phyloP scores from a whole-genome alignment of 345 rosid species.

The Brassica juncea region DNA sequence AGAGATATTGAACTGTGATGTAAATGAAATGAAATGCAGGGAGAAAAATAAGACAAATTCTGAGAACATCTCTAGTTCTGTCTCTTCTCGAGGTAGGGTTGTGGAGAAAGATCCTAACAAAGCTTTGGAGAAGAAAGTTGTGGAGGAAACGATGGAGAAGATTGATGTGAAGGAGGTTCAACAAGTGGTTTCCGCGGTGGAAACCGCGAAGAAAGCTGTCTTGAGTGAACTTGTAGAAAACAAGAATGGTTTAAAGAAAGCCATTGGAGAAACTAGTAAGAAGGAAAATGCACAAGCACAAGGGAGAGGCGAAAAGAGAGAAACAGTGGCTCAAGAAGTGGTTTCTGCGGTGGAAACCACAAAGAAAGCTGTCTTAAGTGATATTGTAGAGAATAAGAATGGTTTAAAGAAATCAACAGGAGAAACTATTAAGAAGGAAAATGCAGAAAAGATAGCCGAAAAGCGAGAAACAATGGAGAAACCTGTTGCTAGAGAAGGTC shows the following conservation, averaged over 20 bases:
- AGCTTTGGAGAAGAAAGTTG: constrained; percentile 33
- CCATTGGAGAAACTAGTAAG: neutral
- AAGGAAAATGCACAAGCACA: constrained; percentile 1
- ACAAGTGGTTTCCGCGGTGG: neutral
- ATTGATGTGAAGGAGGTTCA: constrained; percentile 12
- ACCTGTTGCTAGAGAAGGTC: neutral
- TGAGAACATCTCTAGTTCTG: constrained; percentile 36
- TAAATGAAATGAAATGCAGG: constrained; percentile 40
- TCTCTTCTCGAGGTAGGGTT: constrained; percentile 6
- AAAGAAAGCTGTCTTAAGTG: constrained; percentile 36
- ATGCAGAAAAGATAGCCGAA: neutral
- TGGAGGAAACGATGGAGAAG: constrained; percentile 33
- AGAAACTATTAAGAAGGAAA: constrained; percentile 12
- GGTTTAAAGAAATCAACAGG: neutral
- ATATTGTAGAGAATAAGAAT: constrained; percentile 11
- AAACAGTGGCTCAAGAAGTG: constrained; percentile 5
- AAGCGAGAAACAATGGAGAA: constrained; percentile 7
- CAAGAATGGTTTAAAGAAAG: constrained; percentile 17
- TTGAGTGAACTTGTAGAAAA: constrained; percentile 19
- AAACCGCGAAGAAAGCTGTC: constrained; percentile 22
- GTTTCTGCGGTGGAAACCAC: neutral
- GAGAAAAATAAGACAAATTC: constrained; percentile 47
- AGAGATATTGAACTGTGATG: neutral
- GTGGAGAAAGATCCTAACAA: constrained; percentile 28
- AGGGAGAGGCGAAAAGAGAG: neutral